Conservation (phyloP, 768 basidiomycete species). For the Russula emetica region DNA sequence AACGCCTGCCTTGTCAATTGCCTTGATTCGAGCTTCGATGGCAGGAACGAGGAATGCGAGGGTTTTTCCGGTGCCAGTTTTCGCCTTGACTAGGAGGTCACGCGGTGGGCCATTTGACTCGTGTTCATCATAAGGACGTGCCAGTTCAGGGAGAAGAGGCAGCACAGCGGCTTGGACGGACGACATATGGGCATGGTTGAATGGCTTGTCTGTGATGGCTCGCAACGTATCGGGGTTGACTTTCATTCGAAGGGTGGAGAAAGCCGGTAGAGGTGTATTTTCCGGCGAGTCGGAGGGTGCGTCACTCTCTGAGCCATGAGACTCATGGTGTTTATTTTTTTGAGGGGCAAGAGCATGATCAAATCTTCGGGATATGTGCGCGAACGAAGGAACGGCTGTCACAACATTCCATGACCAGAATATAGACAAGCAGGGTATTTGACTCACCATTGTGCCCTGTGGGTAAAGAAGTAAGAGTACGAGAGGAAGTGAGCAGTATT, state of each 20-base stretch:
- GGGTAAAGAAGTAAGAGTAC: not conserved
- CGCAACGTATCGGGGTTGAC: slow-evolving; percentile 41
- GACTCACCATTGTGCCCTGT: slow-evolving; percentile 4
- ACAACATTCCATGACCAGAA: not conserved
- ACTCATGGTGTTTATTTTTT: not conserved
- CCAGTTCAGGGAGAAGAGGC: slow-evolving; percentile 66
- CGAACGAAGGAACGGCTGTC: slow-evolving; percentile 17
- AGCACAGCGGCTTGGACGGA: slow-evolving; percentile 79
- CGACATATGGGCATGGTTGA: slow-evolving; percentile 69
- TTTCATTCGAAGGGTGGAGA: slow-evolving; percentile 34
- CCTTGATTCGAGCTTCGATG: slow-evolving; percentile 66
- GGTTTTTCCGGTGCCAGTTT: slow-evolving; percentile 88
- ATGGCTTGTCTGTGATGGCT: slow-evolving; percentile 60
- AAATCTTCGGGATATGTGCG: slow-evolving; percentile 15
- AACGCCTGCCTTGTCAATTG: slow-evolving; percentile 45
- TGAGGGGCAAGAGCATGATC: slow-evolving; percentile 22
- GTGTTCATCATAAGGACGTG: slow-evolving; percentile 45
- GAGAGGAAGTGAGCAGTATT: not conserved
- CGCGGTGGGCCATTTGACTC: slow-evolving; percentile 35
- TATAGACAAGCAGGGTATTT: not conserved
- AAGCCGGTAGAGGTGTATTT: slow-evolving; percentile 26
- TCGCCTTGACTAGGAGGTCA: slow-evolving; percentile 82
- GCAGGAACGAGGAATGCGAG: slow-evolving; percentile 85
- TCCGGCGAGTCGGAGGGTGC: slow-evolving; percentile 2
- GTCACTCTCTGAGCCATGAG: slow-evolving; percentile 3